Conservation (phyloP, 768 basidiomycete species). For the Mycena galericulata region DNA sequence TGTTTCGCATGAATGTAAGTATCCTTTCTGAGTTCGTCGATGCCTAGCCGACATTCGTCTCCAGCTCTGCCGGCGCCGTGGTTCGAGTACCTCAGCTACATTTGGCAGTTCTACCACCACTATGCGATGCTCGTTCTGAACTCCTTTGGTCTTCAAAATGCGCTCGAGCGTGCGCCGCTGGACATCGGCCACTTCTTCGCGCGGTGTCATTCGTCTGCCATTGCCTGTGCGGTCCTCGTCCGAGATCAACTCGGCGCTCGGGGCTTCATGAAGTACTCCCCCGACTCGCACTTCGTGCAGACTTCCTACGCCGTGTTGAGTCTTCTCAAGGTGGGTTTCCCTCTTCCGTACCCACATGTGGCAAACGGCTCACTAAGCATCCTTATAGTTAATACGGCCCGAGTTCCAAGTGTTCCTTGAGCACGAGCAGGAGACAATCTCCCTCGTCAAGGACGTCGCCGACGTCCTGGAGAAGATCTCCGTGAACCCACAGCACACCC, state of each 20-base stretch:
- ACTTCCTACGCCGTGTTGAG: constrained; percentile 94
- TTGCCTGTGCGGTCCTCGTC: constrained; percentile 75
- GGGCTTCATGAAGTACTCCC: constrained; percentile 84
- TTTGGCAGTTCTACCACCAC: constrained; percentile 82
- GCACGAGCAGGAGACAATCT: constrained; percentile 77
- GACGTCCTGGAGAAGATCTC: constrained; percentile 83
- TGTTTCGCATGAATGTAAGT: constrained; percentile 45
- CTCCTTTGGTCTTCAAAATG: constrained; percentile 96
- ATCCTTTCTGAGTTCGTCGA: background rate
- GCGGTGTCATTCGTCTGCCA: constrained; percentile 79
- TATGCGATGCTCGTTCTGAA: constrained; percentile 92
- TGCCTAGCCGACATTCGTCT: background rate
- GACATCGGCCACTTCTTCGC: constrained; percentile 89
- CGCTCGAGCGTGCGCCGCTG: constrained; percentile 80
- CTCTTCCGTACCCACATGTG: background rate
- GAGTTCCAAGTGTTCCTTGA: constrained; percentile 85
- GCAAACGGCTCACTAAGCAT: background rate
- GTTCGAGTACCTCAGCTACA: constrained; percentile 60
- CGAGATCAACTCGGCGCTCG: constrained; percentile 83
- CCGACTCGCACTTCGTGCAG: constrained; percentile 93
- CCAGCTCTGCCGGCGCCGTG: constrained; percentile 43
- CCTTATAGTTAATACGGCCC: constrained; percentile 79
- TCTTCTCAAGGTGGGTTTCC: constrained; percentile 81
- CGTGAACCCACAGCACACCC: constrained; percentile 85
- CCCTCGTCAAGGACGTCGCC: constrained; percentile 84